Conservation (phyloP, 768 basidiomycete genomes). For the Mycena maculata region DNA sequence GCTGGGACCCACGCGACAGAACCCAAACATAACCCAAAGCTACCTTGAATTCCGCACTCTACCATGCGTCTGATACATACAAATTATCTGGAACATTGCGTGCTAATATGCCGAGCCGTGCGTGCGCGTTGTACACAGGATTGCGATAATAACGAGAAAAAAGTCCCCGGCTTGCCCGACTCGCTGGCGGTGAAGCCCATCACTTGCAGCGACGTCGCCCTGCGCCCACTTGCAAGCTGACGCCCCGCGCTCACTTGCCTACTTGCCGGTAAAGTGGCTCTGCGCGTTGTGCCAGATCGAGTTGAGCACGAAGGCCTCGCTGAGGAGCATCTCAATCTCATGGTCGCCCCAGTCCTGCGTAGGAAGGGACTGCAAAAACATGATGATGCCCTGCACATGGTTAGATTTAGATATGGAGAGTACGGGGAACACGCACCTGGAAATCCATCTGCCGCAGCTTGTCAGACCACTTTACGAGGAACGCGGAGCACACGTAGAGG, state of each 20-base stretch:
- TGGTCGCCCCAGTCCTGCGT: constrained; percentile 96
- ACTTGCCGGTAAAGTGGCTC: constrained; percentile 81
- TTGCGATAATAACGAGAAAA: constrained; percentile 17
- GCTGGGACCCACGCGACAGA: not conserved
- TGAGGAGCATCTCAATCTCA: constrained; percentile 94
- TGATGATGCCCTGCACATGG: constrained; percentile 87
- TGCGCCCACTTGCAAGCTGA: not conserved
- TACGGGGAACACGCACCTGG: constrained; percentile 68
- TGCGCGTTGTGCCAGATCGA: constrained; percentile 95
- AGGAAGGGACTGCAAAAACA: constrained; percentile 95
- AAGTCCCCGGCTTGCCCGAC: not conserved
- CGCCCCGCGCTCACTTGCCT: constrained; percentile 15
- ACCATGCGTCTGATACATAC: constrained; percentile 18
- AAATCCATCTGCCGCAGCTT: constrained; percentile 97
- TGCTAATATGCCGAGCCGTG: not conserved
- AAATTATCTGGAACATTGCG: not conserved
- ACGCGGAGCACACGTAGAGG: constrained; percentile 97
- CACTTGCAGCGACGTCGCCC: too few relatives aligned
- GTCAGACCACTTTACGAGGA: constrained; percentile 95
- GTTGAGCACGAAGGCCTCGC: constrained; percentile 94
- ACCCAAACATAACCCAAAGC: too few relatives aligned
- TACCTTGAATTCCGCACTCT: constrained; percentile 17
- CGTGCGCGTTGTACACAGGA: constrained; percentile 20
- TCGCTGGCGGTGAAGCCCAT: too few relatives aligned
- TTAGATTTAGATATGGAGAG: not conserved